A percentile compares a stretch with the other conserved stretches of the same genome.
phyloP scores from a whole-genome alignment of 805 yeast species.

The Saccharomycopsis fodiens region DNA sequence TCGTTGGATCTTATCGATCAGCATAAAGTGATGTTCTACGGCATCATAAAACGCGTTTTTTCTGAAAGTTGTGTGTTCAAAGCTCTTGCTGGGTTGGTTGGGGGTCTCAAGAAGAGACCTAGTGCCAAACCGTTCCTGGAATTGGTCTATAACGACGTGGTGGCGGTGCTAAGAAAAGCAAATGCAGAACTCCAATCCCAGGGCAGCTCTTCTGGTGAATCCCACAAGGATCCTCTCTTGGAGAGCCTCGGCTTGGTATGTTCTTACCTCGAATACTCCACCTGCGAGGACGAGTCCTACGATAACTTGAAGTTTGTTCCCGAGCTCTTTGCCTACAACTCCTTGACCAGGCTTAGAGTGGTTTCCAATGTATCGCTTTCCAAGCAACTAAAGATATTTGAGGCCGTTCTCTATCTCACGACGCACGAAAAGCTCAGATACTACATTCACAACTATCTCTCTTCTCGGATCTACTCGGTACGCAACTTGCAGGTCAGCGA shows the following conservation, averaged over 20 bases:
- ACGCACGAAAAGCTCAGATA: neutral
- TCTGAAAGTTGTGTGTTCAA: neutral
- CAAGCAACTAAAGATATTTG: slow-evolving; percentile 14
- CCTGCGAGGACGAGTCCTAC: slow-evolving; percentile 1
- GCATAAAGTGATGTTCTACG: neutral
- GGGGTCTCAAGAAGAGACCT: neutral
- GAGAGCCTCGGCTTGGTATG: neutral
- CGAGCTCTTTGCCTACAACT: neutral
- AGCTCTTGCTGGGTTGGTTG: neutral
- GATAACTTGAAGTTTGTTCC: neutral
- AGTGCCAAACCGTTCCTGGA: neutral
- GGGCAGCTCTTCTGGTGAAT: no score
- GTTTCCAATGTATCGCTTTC: slow-evolving; percentile 3
- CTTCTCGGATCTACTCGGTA: slow-evolving; percentile 7
- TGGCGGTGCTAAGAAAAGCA: no score
- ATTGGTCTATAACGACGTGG: no score
- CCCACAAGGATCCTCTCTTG: no score
- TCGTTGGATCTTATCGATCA: neutral
- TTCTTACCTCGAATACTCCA: slow-evolving; percentile 4
- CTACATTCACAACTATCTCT: slow-evolving; percentile 9
- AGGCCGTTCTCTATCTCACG: neutral
- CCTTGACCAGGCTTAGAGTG: slow-evolving; percentile 1
- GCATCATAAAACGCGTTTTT: neutral
- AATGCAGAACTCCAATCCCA: no score
- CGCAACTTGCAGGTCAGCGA: slow-evolving; percentile 5